Base-by-base conservation (phyloP, 2,329 filamentous ascomycete species). In the Amesomyces nigricolor region DNA sequence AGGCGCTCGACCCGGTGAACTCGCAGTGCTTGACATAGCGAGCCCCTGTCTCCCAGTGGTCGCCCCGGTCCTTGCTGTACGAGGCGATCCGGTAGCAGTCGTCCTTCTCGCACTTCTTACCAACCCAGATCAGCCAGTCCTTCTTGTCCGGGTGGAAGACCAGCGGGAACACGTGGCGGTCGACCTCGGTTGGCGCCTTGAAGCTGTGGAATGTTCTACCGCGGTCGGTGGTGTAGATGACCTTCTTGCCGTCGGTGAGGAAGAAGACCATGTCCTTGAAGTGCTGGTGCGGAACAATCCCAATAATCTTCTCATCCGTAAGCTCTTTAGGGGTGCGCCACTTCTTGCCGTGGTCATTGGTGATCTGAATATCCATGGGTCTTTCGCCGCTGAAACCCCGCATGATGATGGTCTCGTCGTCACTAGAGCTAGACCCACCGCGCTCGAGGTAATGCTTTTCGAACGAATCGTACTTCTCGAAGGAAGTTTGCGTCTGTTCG, bases 51-150 rank as follows among this genome's bases (percentile, higher is more conserved):
- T 84, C 74, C 94, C 94, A 99, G 49, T 81, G 78, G 58, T 87
- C 82, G 32, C 92, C 92, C 50, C 89, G 87, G 66, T 96, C 89
- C 32, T 76, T 85, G 37, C 88, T 90, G 55, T 89, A 77, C 44
- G 88, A 90, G 2, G 91, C 89, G 59, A 88, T 82, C 1, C 77
- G 77, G 64, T 88, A 86, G 69, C 91, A 96, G 35, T 81, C 76
- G 3, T 73, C 76, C 32, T 70, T 70, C 43, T 84, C 80, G 67
- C 89, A 95, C 59, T 86, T 81, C 61, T 83, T 74, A 39, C 91
- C 92, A 47, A 87, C 83, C 91, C 91, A 97, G 58, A 99, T 88
- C 43, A 97, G 77, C 90, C 91, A 96, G 65, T 96, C 88, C 67
- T 86, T 87, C 65, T 87, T 82, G 62, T 87, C 83, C 1, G 91